Evolutionary conservation across 495 filamentous ascomycete species (phyloP), one percentile per base, ranked within the genome.

Genomic region (Xylaria longipes): DNA sequence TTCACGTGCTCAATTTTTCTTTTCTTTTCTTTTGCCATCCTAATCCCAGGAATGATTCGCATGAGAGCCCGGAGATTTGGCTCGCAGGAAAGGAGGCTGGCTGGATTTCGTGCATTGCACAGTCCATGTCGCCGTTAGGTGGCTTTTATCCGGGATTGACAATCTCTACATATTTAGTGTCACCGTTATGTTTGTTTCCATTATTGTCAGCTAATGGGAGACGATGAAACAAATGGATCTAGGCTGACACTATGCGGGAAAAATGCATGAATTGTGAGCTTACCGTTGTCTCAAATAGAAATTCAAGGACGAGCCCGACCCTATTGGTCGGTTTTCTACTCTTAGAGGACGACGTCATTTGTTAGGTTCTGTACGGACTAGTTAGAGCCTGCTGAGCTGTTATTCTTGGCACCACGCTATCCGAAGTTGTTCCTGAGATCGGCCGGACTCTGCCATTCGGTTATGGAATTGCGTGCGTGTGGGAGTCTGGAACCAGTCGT

Each of bases 281-380:
- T 62, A 56, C 39, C 12, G 68, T 63, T 63, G 68, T 70, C 68
- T 70, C 68, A 35, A 70, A 70, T 70, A 70, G 68, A 70, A 70
- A 70, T 45, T 15, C 43, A 27, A 62, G 11, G 3, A 43, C 2
- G 0, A 29, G 31, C 25, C 39, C 11, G 12, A 29, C 15, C 57
- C 54, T 52, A 70, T 70, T 63, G 68, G 68, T 25, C 22, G 33
- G 31, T n/a, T 61, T 62, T n/a, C 37, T 43, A 9, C n/a, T 43
- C 11, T 9, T 67, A 17, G 31, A 46, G 27, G 45, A 52, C 57
- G 57, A 70, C 68, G 57, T 70, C 45, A 60, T 68, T 46, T 25
- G 39, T 14, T 46, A 35, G 45, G 11, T 52, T 22, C 29, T 66
- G 31, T 43, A 50, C 20, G 50, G 22, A 58, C 60, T 5, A 45